A percentile compares a stretch with the other conserved stretches of the same genome.
Evolutionary conservation across 139 green algal genomes (phyloP).

Genomic region (Chlorella vulgaris): DNA sequence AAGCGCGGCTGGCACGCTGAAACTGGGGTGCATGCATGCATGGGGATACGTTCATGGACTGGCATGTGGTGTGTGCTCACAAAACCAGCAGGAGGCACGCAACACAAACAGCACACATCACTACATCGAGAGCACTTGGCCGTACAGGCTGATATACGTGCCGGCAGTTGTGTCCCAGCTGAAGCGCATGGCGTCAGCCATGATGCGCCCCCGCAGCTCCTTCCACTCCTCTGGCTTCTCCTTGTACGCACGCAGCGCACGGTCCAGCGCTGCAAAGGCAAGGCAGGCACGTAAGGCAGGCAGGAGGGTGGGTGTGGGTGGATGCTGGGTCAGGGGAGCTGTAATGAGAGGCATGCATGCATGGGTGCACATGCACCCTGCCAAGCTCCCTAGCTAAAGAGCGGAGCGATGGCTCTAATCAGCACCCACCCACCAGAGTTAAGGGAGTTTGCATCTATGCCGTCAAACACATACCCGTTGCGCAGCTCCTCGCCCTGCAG

Average conservation of each 20-base stretch:
- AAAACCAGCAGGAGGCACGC: too few relatives aligned
- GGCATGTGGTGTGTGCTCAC: too few relatives aligned
- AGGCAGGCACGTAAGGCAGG: not conserved
- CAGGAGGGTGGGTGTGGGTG: not conserved
- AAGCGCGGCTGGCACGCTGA: too few relatives aligned
- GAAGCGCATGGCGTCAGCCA: constrained; percentile 42
- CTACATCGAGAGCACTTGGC: not conserved
- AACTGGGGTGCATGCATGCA: too few relatives aligned
- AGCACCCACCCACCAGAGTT: constrained; percentile 34
- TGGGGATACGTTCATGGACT: too few relatives aligned
- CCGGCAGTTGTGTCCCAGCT: constrained; percentile 45
- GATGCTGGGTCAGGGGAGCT: not conserved
- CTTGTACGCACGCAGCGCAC: constrained; percentile 50
- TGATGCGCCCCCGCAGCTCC: constrained; percentile 28
- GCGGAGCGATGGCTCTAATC: not conserved
- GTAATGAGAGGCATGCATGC: not conserved
- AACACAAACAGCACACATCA: not conserved
- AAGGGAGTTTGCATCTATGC: constrained; percentile 75
- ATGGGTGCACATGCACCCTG: not conserved
- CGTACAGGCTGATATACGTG: constrained; percentile 55
- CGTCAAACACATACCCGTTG: constrained; percentile 93
- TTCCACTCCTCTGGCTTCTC: constrained; percentile 30
- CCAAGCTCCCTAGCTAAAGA: not conserved
- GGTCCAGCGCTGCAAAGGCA: constrained; percentile 63
- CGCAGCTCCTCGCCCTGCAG: constrained; percentile 16